Evolutionary conservation across 768 basidiomycete species (phyloP), one percentile per base, ranked within the genome.

Genomic region (Suillus alpinus): DNA sequence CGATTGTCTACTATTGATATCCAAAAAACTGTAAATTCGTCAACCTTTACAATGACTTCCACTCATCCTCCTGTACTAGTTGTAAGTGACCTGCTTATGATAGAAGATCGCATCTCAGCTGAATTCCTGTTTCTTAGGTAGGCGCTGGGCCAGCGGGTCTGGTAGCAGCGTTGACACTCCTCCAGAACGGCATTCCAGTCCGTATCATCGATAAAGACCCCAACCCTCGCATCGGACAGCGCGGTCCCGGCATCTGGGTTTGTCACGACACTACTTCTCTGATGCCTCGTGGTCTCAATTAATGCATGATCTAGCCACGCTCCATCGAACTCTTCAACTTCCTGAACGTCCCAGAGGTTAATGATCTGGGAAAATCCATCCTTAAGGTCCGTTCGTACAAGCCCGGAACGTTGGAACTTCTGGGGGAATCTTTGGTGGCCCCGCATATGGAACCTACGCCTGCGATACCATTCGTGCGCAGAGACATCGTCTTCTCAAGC

Each of bases 271-370:
- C 29, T 9, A 20, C 32, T 23, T 36, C 14, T 37, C 37, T 37
- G 0, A 16, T 23, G 1, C 6, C n/a, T 39, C 9, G 18, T 32
- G 18, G 16, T 41, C 29, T 29, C 8, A 31, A 20, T 8, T 18
- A 18, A 26, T 6, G n/a, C 16, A 16, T 7, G 4, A 31, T 32
- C 14, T 60, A 81, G 78, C 78, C 78, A n/a, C 77, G 80, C 9
- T 72, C 80, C 6, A 63, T 78, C 8, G 80, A 82, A 64, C 63
- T 82, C 20, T 76, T 77, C 58, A 65, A 69, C 9, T 70, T 68
- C 56, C 67, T 82, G 41, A 69, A 77, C 8, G 70, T 79, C 37
- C 73, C 76, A 39, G 70, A 77, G 13, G 69, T 80, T 14, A 43
- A 74, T 32, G 67, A 74, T 29, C 52, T 47, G 26, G 71, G 71